A percentile compares a stretch with the other conserved stretches of the same genome.
phyloP scores from a whole-genome alignment of 2,329 filamentous ascomycete genomes.

The Fusarium drepaniforme region DNA sequence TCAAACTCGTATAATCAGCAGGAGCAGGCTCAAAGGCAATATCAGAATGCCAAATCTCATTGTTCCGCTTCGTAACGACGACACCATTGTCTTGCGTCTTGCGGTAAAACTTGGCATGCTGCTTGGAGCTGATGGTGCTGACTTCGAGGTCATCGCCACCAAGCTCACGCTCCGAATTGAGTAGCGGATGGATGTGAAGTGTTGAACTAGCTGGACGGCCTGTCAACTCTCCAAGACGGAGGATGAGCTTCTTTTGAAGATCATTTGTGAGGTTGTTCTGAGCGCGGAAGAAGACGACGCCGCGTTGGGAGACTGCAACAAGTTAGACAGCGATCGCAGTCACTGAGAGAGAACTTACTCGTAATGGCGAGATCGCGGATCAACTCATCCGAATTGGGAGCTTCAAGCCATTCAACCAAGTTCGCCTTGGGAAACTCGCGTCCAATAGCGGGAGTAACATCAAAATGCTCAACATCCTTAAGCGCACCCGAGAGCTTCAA shows the following conservation, averaged over 20 bases:
- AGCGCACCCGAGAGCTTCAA: slow-evolving; percentile 64
- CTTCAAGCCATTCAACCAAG: slow-evolving; percentile 70
- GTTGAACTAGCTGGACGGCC: slow-evolving; percentile 67
- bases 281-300: slow-evolving; percentile 77
- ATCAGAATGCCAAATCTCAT: slow-evolving; percentile 67
- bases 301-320: slow-evolving; percentile 71
- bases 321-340: not conserved
- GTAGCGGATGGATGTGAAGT: slow-evolving; percentile 71
- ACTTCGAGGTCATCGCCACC: slow-evolving; percentile 71
- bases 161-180: slow-evolving; percentile 64
- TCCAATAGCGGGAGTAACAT: slow-evolving; percentile 72
- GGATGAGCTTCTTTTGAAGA: slow-evolving; percentile 74
- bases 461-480: slow-evolving; percentile 65
- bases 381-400: slow-evolving; percentile 72
- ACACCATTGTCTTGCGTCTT: slow-evolving; percentile 49
- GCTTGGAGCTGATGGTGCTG: slow-evolving; percentile 69
- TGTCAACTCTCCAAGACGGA: slow-evolving; percentile 69
- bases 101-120: slow-evolving; percentile 63
- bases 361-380: slow-evolving; percentile 76
- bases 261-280: slow-evolving; percentile 72
- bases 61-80: slow-evolving; percentile 22
- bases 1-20: slow-evolving; percentile 71
- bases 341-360: slow-evolving; percentile 56
- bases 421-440: slow-evolving; percentile 70
- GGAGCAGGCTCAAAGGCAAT: slow-evolving; percentile 75